A percentile compares a stretch with the other conserved stretches of the same genome.
phyloP scores from a whole-genome alignment of 768 basidiomycete genomes.

The Suillus paluster region DNA sequence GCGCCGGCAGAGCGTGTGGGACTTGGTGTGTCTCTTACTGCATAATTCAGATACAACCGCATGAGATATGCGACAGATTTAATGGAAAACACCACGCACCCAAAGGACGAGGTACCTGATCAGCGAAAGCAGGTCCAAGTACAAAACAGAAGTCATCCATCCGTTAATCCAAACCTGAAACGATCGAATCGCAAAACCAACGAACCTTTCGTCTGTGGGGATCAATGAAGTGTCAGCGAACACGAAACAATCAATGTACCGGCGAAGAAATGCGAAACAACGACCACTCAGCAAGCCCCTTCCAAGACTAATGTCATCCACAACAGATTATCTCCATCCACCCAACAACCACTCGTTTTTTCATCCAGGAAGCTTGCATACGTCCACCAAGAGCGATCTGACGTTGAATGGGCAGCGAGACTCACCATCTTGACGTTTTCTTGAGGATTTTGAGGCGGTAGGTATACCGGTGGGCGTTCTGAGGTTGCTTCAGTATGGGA shows the following conservation, averaged over 20 bases:
- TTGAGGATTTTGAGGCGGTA: constrained; percentile 34
- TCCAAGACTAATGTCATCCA: constrained; percentile 39
- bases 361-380: constrained; percentile 8
- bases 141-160: constrained; percentile 18
- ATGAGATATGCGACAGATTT: background rate
- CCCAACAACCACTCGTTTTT: constrained; percentile 25
- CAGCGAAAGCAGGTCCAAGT: constrained; percentile 12
- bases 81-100: constrained; percentile 54
- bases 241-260: background rate
- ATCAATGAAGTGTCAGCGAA: constrained; percentile 25
- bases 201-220: constrained; percentile 83
- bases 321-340: constrained; percentile 35
- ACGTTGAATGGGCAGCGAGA: constrained; percentile 24
- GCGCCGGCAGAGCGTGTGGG: constrained; percentile 96
- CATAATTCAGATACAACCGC: constrained; percentile 8
- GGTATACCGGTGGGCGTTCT: constrained; percentile 14
- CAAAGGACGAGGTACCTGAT: constrained; percentile 94
- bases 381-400: constrained; percentile 13
- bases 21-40: constrained; percentile 97
- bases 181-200: constrained; percentile 21
- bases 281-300: background rate
- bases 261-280: background rate
- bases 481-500: constrained; percentile 8
- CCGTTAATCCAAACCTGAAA: background rate
- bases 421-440: constrained; percentile 52